Conservation (phyloP, 768 basidiomycete genomes). For the Leccinum incarnatum region DNA sequence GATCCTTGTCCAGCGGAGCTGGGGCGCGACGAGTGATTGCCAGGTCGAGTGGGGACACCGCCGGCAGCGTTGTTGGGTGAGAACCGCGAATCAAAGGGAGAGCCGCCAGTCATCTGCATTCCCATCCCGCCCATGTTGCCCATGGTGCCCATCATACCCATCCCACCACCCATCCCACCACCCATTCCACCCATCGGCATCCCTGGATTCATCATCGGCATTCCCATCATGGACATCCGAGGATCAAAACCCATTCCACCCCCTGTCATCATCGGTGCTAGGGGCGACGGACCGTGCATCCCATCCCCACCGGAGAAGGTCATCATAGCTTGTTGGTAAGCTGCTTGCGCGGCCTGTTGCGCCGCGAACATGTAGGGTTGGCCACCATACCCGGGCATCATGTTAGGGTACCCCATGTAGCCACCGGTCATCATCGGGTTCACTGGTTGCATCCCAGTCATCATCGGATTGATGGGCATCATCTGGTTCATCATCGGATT, state of each 20-base stretch:
- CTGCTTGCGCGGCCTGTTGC: conserved; percentile 75
- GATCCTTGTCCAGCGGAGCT: conserved; percentile 56
- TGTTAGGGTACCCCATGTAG: conserved; percentile 41
- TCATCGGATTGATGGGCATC: conserved; percentile 57
- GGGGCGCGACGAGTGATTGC: conserved; percentile 41
- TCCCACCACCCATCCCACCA: not conserved
- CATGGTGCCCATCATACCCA: conserved; percentile 31
- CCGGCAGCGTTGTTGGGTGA: conserved; percentile 32
- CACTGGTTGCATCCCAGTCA: conserved; percentile 50
- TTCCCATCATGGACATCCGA: conserved; percentile 80
- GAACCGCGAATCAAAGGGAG: conserved; percentile 57
- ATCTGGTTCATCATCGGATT: conserved; percentile 55
- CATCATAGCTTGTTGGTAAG: conserved; percentile 90
- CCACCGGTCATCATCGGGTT: conserved; percentile 54
- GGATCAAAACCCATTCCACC: conserved; percentile 61
- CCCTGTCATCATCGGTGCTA: conserved; percentile 60
- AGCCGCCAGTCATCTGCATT: conserved; percentile 64
- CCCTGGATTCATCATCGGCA: conserved; percentile 60
- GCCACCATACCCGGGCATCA: conserved; percentile 45
- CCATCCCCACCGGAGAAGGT: conserved; percentile 74
- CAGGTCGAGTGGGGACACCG: conserved; percentile 29
- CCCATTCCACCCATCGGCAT: conserved; percentile 41
- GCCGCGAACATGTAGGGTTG: conserved; percentile 86
- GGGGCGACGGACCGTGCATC: conserved; percentile 35
- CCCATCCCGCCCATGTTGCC: conserved; percentile 40